Evolutionary conservation across 306 rosid genomes (phyloP), one percentile per base, ranked within the genome.

Genomic region (Cajanus cajan): DNA sequence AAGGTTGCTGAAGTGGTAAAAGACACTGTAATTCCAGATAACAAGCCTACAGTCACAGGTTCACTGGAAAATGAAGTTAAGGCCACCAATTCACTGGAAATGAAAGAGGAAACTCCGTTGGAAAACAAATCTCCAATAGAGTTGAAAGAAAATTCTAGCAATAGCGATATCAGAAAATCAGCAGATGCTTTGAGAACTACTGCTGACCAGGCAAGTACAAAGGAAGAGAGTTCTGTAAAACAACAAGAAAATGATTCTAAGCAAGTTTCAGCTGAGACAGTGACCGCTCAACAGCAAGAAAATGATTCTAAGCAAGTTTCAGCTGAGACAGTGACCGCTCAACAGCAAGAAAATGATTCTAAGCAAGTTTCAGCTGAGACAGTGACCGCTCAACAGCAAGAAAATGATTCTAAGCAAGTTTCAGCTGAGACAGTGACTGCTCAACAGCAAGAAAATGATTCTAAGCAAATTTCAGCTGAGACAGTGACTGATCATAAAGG

Each of bases 201-300:
- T 70, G 16, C 51, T 12, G 71, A 74, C 16, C 78, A 14, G 65
- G 70, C 14, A 33, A 67, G 48, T 21, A 39, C 40, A 18, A 37
- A 16, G 31, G 71, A 31, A 33, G 52, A 36, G 47, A 43, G 65
- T 71, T 67, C 68, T 8, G 9, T 7, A 22, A 71, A 36, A 80
- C 54, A 64, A 72, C 39, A 52, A 71, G 83, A 78, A n/a, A 41
- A 52, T 70, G 81, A 75, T 74, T 80, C 75, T 28, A 64, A 63
- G 34, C 59, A 36, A 54, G 34, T 37, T 64, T 64, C 76, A 70
- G 5, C 31, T 18, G 74, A 69, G 70, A 77, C 80, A 50, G 1
- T 71, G 44, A 73, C 80, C n/a, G n/a, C n/a, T n/a, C n/a, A n/a
- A n/a, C n/a, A n/a, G n/a, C n/a, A n/a, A n/a, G n/a, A n/a, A n/a